Evolutionary conservation across 306 rosid genomes (phyloP), one percentile per base, ranked within the genome.

Genomic region (Astragalus glycyphyllos): DNA sequence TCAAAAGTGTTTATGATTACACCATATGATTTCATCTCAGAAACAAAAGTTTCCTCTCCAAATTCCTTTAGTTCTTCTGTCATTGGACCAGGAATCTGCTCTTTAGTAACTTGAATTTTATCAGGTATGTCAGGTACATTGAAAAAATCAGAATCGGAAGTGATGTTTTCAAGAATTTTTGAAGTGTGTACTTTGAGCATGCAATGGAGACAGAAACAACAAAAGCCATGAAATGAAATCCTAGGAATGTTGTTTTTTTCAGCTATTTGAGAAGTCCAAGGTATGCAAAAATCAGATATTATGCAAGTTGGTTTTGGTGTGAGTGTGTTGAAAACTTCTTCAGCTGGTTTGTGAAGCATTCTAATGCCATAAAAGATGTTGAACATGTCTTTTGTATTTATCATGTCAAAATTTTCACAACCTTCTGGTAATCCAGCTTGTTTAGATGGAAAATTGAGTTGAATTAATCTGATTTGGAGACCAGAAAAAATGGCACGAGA

Each of bases 341-440:
- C 88, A 2, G 71, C 88, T n/a, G 51, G 58, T 3, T 68, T 41
- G 16, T 75, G 75, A 0, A 87, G 83, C 80, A 78, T 12, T 14
- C 0, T 3, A 0, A 73, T 49, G 49, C 80, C 88, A 0, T 0
- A 0, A 23, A 81, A 73, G 35, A 89, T 5, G 2, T 5, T 69
- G 11, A 40, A 1, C 44, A 15, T 14, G 0, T 40, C 58, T 2
- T 1, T 0, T 16, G 88, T 70, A 16, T 80, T 53, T 4, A 75
- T 3, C 82, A 75, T 80, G 65, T 89, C 89, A 0, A 81, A 8
- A 80, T 32, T 89, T 61, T 85, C 92, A 37, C 80, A 79, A 2
- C 92, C 88, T 4, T 83, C 62, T 0, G 92, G 90, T 8, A 89
- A 51, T 0, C 92, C 90, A 6, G 37, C 81, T 75, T 83, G 71